Base-by-base conservation (phyloP, 176 grass and related monocot genomes). In the Urochloa ruziziensis region DNA sequence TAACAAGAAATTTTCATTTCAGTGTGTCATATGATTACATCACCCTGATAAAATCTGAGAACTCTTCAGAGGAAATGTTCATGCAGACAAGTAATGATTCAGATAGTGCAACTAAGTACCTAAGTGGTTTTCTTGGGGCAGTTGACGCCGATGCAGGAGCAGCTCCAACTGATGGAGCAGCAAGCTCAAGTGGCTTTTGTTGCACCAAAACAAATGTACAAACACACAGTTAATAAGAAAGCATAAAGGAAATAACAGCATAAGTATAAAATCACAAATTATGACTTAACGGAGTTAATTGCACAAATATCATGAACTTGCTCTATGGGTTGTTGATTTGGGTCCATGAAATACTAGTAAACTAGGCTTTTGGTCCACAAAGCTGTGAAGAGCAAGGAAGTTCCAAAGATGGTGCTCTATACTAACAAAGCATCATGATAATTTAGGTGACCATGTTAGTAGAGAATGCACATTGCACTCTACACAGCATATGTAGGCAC, bases 131-230 rank as follows among this genome's bases (percentile, higher is more conserved):
- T 73, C 92, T 79, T 62, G 91, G 90, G 34, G 84, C 79, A 75
- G 79, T 91, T 32, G 85, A 76, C 51, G 77, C 57, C 59, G 83
- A 74, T 12, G 66, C 61, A 42, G 73, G 80, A 64, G 65, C 54
- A 57, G 71, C 62, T n/a, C 61, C 29, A 72, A 89, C 69, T 47
- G 62, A 80, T n/a, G 84, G 86, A 37, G 83, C 83, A 67, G 81
- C 63, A 57, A 97, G 86, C 84, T 97, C 94, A 56, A 83, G 66
- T 57, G 85, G 37, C 92, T 97, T 76, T 80, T 82, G 69, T 47
- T 7, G 66, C n/a, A n/a, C 25, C 72, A 75, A 75, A 78, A 70
- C 14, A 89, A 75, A 72, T 3, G 0, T 29, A 87, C 39, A 48
- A 34, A 74, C 8, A 39, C 23, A 60, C 17, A 23, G 1, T 79